Conservation (phyloP, 2,329 filamentous ascomycete species). For the Eutypa lata region DNA sequence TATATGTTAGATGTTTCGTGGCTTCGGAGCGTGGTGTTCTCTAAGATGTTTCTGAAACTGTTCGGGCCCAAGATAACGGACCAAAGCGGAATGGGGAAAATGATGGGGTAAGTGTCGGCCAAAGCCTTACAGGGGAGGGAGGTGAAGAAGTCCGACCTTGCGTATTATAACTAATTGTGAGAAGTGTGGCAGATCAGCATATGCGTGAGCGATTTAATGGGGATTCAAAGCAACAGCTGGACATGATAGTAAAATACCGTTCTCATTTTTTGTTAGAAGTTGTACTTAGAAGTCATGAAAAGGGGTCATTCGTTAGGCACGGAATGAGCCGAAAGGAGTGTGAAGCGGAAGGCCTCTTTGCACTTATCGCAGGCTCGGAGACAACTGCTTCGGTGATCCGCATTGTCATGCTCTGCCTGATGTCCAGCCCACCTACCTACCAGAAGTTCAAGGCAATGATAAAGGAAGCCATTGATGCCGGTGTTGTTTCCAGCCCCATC, state of each 20-base stretch:
- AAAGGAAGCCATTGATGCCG: conserved; percentile 30
- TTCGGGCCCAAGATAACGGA: conserved; percentile 34
- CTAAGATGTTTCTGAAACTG: conserved; percentile 26
- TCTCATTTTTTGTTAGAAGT: neutral
- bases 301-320: conserved; percentile 19
- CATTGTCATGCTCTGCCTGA: conserved; percentile 42
- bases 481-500: conserved; percentile 23
- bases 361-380: conserved; percentile 45
- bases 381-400: conserved; percentile 48
- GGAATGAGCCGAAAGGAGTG: conserved; percentile 11
- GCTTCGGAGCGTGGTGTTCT: conserved; percentile 34
- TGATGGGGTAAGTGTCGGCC: conserved; percentile 21
- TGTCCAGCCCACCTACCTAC: conserved; percentile 41
- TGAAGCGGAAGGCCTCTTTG: conserved; percentile 16
- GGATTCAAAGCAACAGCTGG: conserved; percentile 37
- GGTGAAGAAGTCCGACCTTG: no score
- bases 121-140: neutral
- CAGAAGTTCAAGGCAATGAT: conserved; percentile 42
- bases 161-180: conserved; percentile 11
- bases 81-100: conserved; percentile 23
- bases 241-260: conserved; percentile 42
- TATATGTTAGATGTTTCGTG: conserved; percentile 38
- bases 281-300: neutral
- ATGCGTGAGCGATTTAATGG: conserved; percentile 41
- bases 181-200: conserved; percentile 41